Conservation (phyloP, 257 asterid species). For the Striga asiatica region DNA sequence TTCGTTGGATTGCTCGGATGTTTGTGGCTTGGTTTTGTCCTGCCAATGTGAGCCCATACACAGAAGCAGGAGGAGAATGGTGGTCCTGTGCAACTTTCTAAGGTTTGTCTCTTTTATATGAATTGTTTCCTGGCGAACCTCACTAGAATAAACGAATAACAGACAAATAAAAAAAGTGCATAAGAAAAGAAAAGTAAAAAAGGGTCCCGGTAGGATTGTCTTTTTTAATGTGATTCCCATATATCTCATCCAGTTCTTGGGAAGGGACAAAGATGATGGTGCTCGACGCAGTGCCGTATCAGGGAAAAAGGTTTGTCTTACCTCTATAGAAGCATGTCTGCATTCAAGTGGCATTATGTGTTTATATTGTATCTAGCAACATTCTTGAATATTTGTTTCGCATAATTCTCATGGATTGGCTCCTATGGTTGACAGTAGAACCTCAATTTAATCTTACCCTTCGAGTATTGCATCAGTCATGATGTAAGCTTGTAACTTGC, state of each 20-base stretch:
- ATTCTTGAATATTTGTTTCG: not conserved
- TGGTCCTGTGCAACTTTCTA: slow-evolving; percentile 95
- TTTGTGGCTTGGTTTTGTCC: slow-evolving; percentile 48
- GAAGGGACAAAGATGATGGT: slow-evolving; percentile 68
- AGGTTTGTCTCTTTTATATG: slow-evolving; percentile 32
- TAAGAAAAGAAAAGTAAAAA: not conserved
- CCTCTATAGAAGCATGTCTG: not conserved
- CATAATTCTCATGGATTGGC: slow-evolving; percentile 9
- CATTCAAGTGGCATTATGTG: slow-evolving; percentile 5
- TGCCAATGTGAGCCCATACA: slow-evolving; percentile 72
- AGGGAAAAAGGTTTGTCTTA: slow-evolving; percentile 66
- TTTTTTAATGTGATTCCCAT: slow-evolving; percentile 17
- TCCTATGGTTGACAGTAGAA: slow-evolving; percentile 1
- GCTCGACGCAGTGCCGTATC: slow-evolving; percentile 97
- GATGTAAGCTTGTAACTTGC: not conserved
- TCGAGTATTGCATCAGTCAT: not conserved
- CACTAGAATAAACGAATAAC: not conserved
- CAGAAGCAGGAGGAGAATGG: slow-evolving; percentile 76
- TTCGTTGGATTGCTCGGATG: slow-evolving; percentile 46
- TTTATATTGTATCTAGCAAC: not conserved
- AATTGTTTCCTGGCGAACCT: not conserved
- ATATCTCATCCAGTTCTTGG: slow-evolving; percentile 52
- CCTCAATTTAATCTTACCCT: not conserved
- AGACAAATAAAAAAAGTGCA: too few species aligned
- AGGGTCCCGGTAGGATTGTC: not conserved